Evolutionary conservation across 192 early-diverging fungal genomes (phyloP).

Genomic region (Rhizophagus sp.): DNA sequence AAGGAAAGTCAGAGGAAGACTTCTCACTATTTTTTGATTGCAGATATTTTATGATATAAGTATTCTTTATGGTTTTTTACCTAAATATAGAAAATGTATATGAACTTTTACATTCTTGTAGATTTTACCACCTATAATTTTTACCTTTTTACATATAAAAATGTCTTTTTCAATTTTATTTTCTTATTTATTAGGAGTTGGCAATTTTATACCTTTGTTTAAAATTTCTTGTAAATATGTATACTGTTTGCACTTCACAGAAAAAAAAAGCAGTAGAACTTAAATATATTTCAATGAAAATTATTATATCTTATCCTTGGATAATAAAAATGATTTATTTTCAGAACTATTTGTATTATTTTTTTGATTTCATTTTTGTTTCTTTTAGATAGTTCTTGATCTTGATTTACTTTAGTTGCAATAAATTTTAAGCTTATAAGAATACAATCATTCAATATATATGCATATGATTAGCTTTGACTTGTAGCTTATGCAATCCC

Average conservation of each 20-base stretch:
- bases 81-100: constrained; percentile 13
- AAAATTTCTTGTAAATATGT: constrained; percentile 20
- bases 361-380: too few relatives aligned
- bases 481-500: too few relatives aligned
- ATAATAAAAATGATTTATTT: too few relatives aligned
- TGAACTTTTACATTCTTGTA: neutral
- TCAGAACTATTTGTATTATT: too few relatives aligned
- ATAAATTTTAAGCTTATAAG: too few relatives aligned
- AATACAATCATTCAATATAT: too few relatives aligned
- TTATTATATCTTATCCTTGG: too few relatives aligned
- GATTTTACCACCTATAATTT: constrained; percentile 15
- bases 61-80: neutral
- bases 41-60: neutral
- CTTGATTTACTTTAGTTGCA: too few relatives aligned
- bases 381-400: too few relatives aligned
- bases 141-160: constrained; percentile 9
- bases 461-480: too few relatives aligned
- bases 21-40: neutral
- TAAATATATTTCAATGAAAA: too few relatives aligned
- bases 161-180: neutral
- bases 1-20: neutral
- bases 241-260: constrained; percentile 22
- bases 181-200: constrained; percentile 15
- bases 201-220: constrained; percentile 4
- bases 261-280: neutral